Conservation (phyloP, 2,329 filamentous ascomycete species). For the Aspergillus latus region DNA sequence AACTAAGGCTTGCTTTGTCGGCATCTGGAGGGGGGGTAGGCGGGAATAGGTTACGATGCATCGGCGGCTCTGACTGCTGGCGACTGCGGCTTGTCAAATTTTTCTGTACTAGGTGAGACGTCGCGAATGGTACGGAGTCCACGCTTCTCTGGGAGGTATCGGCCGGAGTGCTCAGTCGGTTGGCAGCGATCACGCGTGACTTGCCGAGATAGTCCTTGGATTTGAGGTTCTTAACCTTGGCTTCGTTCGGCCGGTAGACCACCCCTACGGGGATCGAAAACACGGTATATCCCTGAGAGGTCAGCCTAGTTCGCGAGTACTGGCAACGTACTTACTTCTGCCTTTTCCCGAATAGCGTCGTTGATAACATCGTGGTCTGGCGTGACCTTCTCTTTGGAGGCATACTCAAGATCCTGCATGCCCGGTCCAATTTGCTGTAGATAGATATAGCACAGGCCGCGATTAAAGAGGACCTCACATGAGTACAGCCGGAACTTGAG, state of each 20-base stretch:
- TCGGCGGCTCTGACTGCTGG: slow-evolving; percentile 81
- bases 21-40: slow-evolving; percentile 95
- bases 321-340: slow-evolving; percentile 63
- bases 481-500: slow-evolving; percentile 96
- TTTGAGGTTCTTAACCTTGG: slow-evolving; percentile 97
- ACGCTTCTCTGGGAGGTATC: slow-evolving; percentile 28
- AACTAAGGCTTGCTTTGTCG: slow-evolving; percentile 56
- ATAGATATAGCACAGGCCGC: slow-evolving; percentile 96
- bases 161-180: slow-evolving; percentile 10
- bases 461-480: slow-evolving; percentile 96
- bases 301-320: neutral
- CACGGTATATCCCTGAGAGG: slow-evolving; percentile 81
- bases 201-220: slow-evolving; percentile 97
- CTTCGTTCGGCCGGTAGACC: slow-evolving; percentile 94
- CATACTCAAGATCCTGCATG: slow-evolving; percentile 85
- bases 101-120: slow-evolving; percentile 88
- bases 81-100: slow-evolving; percentile 71
- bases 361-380: slow-evolving; percentile 97
- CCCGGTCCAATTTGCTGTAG: slow-evolving; percentile 87
- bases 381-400: slow-evolving; percentile 93
- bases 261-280: slow-evolving; percentile 97
- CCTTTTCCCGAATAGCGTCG: slow-evolving; percentile 89
- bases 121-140: slow-evolving; percentile 86
- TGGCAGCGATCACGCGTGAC: slow-evolving; percentile 82
- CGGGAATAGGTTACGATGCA: slow-evolving; percentile 80